Percentiles rank a stretch among this genome's conserved stretches.
These are phyloP conservation scores for Trichosporon sp. DNA, from an alignment of 1,284 basidiomycete genomes.

Conservation along the genomic window DNA sequence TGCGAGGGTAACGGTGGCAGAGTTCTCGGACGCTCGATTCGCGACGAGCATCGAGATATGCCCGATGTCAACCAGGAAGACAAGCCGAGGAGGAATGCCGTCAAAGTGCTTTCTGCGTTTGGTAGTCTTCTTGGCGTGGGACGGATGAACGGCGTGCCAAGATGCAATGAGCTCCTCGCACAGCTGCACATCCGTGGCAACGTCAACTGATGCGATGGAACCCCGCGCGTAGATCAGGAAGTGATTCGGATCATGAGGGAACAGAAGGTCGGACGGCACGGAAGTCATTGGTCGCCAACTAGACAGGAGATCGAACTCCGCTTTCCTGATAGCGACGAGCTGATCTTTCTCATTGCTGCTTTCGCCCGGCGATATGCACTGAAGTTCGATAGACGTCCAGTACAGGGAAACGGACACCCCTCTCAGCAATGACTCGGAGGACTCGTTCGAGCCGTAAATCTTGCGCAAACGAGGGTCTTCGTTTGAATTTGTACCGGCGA, in stretches of 20 bases:
- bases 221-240: slow-evolving; percentile 29
- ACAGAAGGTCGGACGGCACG: slow-evolving; percentile 34
- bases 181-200: slow-evolving; percentile 35
- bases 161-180: slow-evolving; percentile 29
- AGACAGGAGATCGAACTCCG: slow-evolving; percentile 33
- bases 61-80: slow-evolving; percentile 34
- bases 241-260: slow-evolving; percentile 38
- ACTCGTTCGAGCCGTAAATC: slow-evolving; percentile 34
- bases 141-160: slow-evolving; percentile 17
- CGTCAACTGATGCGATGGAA: slow-evolving; percentile 31
- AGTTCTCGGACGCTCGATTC: slow-evolving; percentile 27
- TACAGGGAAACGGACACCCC: slow-evolving; percentile 28
- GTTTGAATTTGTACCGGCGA: slow-evolving; percentile 35
- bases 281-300: slow-evolving; percentile 40
- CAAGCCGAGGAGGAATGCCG: slow-evolving; percentile 24
- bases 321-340: slow-evolving; percentile 31
- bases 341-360: slow-evolving; percentile 24
- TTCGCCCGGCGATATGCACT: slow-evolving; percentile 34
- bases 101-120: background rate
- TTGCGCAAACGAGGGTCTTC: slow-evolving; percentile 36
- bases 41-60: slow-evolving; percentile 28
- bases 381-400: slow-evolving; percentile 31
- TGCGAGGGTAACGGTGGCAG: slow-evolving; percentile 29
- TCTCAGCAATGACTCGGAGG: slow-evolving; percentile 26
- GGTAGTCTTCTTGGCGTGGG: background rate